Conservation (phyloP, 2,329 filamentous ascomycete genomes). For the Epichloe coenophiala region DNA sequence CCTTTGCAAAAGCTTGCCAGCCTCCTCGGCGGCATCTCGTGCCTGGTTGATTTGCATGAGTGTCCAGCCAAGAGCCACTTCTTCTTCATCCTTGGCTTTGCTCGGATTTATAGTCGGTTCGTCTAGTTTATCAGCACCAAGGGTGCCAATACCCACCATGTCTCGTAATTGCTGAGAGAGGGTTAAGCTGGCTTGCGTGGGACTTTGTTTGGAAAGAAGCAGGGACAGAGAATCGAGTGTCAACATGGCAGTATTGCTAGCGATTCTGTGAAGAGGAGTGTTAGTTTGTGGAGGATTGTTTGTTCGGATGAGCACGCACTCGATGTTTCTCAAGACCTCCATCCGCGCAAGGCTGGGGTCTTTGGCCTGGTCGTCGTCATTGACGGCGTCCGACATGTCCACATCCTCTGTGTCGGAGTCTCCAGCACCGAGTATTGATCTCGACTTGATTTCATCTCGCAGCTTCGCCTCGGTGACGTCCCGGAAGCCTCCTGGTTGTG, state of each 20-base stretch:
- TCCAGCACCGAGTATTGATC: slow-evolving; percentile 26
- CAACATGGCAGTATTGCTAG: slow-evolving; percentile 46
- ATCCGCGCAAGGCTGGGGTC: slow-evolving; percentile 39
- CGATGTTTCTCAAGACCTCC: slow-evolving; percentile 44
- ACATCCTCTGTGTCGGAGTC: slow-evolving; percentile 31
- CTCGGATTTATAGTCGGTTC: slow-evolving; percentile 44
- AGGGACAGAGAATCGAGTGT: slow-evolving; percentile 75
- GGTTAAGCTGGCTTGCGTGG: slow-evolving; percentile 53
- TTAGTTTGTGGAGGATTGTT: background rate
- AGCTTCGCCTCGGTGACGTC: slow-evolving; percentile 63
- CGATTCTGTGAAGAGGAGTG: slow-evolving; percentile 14
- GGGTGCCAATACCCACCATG: slow-evolving; percentile 57
- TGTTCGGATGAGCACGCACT: slow-evolving; percentile 26
- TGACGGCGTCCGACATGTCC: slow-evolving; percentile 33
- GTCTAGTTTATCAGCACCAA: slow-evolving; percentile 54
- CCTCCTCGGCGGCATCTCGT: slow-evolving; percentile 58
- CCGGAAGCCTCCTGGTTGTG: slow-evolving; percentile 66
- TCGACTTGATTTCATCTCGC: slow-evolving; percentile 47
- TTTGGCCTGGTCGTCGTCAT: slow-evolving; percentile 29
- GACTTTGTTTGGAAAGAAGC: slow-evolving; percentile 68
- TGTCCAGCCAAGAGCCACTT: slow-evolving; percentile 56
- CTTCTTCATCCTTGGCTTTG: slow-evolving; percentile 41
- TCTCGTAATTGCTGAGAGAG: slow-evolving; percentile 60
- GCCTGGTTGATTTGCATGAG: slow-evolving; percentile 63
- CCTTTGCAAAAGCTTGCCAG: slow-evolving; percentile 57